Evolutionary conservation across 2,329 filamentous ascomycete genomes (phyloP).

Genomic region (Sordariomycetes sp.): DNA sequence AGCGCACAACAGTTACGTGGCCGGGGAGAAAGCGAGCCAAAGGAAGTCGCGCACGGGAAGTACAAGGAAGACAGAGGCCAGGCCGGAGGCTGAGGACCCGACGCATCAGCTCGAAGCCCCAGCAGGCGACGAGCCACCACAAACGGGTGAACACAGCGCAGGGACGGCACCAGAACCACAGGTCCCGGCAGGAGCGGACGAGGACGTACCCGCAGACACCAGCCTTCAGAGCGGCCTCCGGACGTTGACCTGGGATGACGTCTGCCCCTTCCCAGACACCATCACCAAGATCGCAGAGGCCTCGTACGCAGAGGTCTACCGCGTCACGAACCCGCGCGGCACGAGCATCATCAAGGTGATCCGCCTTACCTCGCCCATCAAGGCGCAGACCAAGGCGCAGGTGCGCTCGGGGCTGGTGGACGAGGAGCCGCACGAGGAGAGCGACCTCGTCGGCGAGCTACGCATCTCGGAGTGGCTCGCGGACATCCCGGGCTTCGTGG

Average conservation of each 20-base stretch:
- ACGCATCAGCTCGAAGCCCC: too few relatives aligned
- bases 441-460: conserved; percentile 43
- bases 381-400: conserved; percentile 42
- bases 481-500: conserved; percentile 50
- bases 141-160: too few relatives aligned
- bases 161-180: neutral
- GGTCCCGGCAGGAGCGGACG: neutral
- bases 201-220: neutral
- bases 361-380: conserved; percentile 43
- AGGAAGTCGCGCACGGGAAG: too few relatives aligned
- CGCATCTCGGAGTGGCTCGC: conserved; percentile 51
- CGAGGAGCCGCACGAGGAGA: conserved; percentile 41
- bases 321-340: conserved; percentile 42
- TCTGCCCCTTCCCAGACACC: conserved; percentile 36
- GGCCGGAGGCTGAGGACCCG: too few relatives aligned
- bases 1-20: too few relatives aligned
- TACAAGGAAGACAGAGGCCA: too few relatives aligned
- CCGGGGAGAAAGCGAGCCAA: too few relatives aligned
- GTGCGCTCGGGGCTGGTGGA: conserved; percentile 39
- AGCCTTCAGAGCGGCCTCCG: conserved; percentile 18
- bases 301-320: conserved; percentile 54
- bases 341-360: conserved; percentile 55
- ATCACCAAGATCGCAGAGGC: conserved; percentile 55
- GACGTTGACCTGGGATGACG: conserved; percentile 40
- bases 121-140: too few relatives aligned